phyloP scores from a whole-genome alignment of 129 eudicot genomes.

The Logfia minima region DNA sequence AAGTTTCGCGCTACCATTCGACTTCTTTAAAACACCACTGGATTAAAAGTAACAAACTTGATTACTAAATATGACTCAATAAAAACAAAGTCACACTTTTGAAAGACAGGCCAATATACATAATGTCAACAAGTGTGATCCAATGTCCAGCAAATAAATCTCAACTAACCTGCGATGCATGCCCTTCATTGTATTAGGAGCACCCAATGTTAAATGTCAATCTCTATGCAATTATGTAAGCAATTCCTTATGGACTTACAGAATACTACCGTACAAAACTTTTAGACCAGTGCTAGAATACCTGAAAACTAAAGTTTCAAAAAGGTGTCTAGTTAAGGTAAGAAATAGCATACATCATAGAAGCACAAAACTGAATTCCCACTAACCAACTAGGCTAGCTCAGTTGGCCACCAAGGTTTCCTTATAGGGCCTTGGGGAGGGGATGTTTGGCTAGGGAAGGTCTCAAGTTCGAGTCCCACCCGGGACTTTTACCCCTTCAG shows the following conservation, averaged over 20 bases:
- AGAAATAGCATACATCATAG: neutral
- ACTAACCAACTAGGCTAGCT: no score
- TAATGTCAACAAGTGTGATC: conserved; percentile 9
- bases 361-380: conserved; percentile 4
- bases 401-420: no score
- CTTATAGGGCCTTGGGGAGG: no score
- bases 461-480: no score
- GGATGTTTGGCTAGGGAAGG: no score
- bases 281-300: conserved; percentile 19
- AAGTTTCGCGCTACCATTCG: conserved; percentile 81
- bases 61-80: conserved; percentile 1
- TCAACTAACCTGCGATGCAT: conserved; percentile 73
- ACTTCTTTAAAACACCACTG: conserved; percentile 78
- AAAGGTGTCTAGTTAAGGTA: neutral
- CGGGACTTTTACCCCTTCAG: no score
- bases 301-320: conserved; percentile 38
- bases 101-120: conserved; percentile 7
- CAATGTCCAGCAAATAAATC: conserved; percentile 1
- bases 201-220: conserved; percentile 38
- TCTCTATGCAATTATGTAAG: conserved; percentile 38
- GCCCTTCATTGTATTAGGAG: conserved; percentile 57
- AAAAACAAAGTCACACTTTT: neutral
- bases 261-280: conserved; percentile 20
- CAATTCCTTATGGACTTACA: conserved; percentile 24
- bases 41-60: conserved; percentile 18